phyloP scores from a whole-genome alignment of 495 filamentous ascomycete species.

The Annulohypoxylon maeteangense region DNA sequence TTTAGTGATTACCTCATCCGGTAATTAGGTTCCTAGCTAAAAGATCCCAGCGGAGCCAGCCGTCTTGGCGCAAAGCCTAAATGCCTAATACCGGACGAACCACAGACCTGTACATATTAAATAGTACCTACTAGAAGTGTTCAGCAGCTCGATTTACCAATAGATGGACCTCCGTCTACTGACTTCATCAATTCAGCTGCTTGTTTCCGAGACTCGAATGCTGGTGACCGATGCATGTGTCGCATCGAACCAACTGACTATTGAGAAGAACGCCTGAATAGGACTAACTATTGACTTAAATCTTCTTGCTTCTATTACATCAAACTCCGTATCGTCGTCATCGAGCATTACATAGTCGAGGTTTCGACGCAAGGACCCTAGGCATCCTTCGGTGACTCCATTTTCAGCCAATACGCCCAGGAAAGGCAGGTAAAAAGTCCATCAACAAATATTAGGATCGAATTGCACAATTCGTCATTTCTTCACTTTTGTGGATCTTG shows the following conservation, averaged over 20 bases:
- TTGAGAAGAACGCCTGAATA: background rate
- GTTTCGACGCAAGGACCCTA: constrained; percentile 3
- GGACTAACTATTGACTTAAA: background rate
- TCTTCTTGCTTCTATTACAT: background rate
- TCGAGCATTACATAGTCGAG: background rate
- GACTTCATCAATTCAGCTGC: constrained; percentile 2
- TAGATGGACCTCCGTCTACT: background rate
- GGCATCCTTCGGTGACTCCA: constrained; percentile 14
- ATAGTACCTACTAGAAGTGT: background rate
- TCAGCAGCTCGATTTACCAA: background rate
- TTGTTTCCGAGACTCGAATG: constrained; percentile 4
- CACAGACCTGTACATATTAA: background rate
- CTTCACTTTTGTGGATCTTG: background rate
- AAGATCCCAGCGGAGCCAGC: constrained; percentile 19
- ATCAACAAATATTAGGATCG: constrained; percentile 34
- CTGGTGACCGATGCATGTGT: constrained; percentile 26
- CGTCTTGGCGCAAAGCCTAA: constrained; percentile 23
- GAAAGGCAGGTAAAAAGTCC: constrained; percentile 24
- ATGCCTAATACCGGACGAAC: background rate
- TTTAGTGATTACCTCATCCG: constrained; percentile 15
- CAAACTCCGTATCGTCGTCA: background rate
- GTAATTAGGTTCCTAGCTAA: constrained; percentile 8
- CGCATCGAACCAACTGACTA: constrained; percentile 22
- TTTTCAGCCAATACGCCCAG: constrained; percentile 6
- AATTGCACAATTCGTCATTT: constrained; percentile 32